Percentiles rank a stretch among this genome's conserved stretches.
These are phyloP conservation scores for Moesziomyces sp. DNA, from an alignment of 1,284 basidiomycete genomes.

Conservation along the genomic window DNA sequence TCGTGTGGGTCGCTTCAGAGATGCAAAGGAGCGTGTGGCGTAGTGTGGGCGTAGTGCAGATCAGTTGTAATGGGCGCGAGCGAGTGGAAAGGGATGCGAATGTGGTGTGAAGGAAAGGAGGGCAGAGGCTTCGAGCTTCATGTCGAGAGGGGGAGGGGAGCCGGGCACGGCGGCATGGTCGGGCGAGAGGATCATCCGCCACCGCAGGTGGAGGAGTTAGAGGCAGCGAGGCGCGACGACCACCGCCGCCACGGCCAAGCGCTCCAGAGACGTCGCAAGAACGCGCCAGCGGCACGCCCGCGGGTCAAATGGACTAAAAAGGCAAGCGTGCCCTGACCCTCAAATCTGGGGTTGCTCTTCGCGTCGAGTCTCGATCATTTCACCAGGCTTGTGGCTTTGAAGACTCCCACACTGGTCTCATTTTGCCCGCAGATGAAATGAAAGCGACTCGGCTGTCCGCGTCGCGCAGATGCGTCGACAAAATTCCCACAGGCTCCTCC, in stretches of 20 bases:
- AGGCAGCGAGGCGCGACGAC: background rate
- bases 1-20: background rate
- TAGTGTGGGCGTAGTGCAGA: background rate
- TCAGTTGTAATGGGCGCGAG: background rate
- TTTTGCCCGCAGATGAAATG: conserved; percentile 1
- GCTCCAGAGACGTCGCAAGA: background rate
- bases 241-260: background rate
- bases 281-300: background rate
- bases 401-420: background rate
- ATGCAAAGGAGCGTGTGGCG: background rate
- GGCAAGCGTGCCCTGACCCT: background rate
- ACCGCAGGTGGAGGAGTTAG: too few species aligned
- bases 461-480: too few species aligned
- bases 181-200: too few species aligned
- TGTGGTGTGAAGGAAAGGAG: background rate
- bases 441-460: conserved; percentile 16
- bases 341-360: conserved; percentile 13
- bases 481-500: too few species aligned
- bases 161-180: too few species aligned
- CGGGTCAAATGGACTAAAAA: conserved; percentile 1
- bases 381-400: background rate
- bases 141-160: background rate
- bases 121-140: background rate
- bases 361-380: conserved; percentile 9
- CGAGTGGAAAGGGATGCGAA: background rate